Conservation (phyloP, 768 basidiomycete genomes). For the Boletus edulis region DNA sequence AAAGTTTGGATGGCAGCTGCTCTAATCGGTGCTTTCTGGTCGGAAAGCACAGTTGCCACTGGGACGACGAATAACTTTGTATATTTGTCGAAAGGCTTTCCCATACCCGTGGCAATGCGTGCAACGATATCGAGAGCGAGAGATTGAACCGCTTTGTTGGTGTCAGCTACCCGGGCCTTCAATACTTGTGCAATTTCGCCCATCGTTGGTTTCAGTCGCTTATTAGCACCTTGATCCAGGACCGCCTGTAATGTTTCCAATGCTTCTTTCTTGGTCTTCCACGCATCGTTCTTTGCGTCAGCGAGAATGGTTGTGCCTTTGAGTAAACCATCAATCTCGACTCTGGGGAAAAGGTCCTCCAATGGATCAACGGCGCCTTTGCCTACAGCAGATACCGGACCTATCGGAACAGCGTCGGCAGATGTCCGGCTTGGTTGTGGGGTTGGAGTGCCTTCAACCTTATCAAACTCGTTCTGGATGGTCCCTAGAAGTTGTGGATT, state of each 20-base stretch:
- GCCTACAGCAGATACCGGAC: slow-evolving; percentile 38
- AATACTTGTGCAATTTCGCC: slow-evolving; percentile 89
- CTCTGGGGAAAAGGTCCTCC: slow-evolving; percentile 93
- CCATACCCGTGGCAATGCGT: slow-evolving; percentile 92
- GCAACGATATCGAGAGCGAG: slow-evolving; percentile 88
- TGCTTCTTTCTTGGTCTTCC: slow-evolving; percentile 97
- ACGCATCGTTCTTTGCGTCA: slow-evolving; percentile 88
- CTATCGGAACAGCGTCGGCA: slow-evolving; percentile 63
- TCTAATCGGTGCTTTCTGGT: slow-evolving; percentile 89
- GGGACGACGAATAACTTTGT: slow-evolving; percentile 72
- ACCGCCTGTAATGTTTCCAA: slow-evolving; percentile 80
- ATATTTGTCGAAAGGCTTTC: slow-evolving; percentile 91
- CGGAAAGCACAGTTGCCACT: slow-evolving; percentile 81
- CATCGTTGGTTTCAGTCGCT: slow-evolving; percentile 87
- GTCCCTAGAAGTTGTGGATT: slow-evolving; percentile 92
- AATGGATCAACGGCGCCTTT: slow-evolving; percentile 61
- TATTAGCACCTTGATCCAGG: slow-evolving; percentile 89
- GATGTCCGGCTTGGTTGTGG: slow-evolving; percentile 80
- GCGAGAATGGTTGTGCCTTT: slow-evolving; percentile 79
- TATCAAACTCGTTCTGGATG: slow-evolving; percentile 90
- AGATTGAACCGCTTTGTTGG: slow-evolving; percentile 91
- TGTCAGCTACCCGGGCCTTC: slow-evolving; percentile 85
- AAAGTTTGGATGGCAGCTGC: slow-evolving; percentile 74
- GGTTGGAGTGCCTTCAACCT: slow-evolving; percentile 71
- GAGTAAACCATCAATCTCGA: slow-evolving; percentile 85